These are phyloP conservation scores for Pseudonectria foliicola DNA, from an alignment of 2,329 filamentous ascomycete genomes.

Conservation along the genomic window DNA sequence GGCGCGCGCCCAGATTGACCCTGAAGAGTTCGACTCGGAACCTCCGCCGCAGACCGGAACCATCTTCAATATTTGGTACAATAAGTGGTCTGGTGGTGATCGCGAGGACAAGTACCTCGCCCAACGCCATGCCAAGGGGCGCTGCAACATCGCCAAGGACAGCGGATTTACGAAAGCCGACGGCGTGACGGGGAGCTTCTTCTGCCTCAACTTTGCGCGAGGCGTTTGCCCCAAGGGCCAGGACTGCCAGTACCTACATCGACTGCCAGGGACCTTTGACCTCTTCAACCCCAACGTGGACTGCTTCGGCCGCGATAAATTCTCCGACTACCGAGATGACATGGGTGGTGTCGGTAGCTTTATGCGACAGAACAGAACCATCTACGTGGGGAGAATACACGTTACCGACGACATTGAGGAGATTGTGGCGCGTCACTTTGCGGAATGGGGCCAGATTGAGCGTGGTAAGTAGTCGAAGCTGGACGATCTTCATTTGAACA, in stretches of 20 bases:
- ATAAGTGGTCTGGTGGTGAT: constrained; percentile 96
- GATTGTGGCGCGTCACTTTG: constrained; percentile 87
- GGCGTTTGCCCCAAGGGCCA: constrained; percentile 77
- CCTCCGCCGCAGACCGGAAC: constrained; percentile 88
- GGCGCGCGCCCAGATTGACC: constrained; percentile 84
- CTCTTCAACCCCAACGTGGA: constrained; percentile 91
- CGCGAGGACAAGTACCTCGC: constrained; percentile 85
- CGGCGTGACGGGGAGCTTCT: constrained; percentile 71
- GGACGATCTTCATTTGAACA: background rate
- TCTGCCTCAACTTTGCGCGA: constrained; percentile 88
- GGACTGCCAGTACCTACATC: constrained; percentile 91
- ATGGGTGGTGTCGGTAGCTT: constrained; percentile 97
- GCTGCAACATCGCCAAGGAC: constrained; percentile 80
- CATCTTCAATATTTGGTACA: constrained; percentile 96
- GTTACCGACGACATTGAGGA: constrained; percentile 97
- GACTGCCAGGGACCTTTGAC: constrained; percentile 79
- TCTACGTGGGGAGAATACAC: constrained; percentile 91
- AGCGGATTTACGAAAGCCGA: constrained; percentile 74
- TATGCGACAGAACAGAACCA: constrained; percentile 84
- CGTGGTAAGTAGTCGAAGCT: constrained; percentile 41
- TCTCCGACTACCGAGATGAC: constrained; percentile 87
- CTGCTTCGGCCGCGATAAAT: constrained; percentile 84
- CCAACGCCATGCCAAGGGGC: constrained; percentile 72
- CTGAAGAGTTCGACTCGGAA: constrained; percentile 72
- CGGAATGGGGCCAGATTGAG: constrained; percentile 93